A percentile compares a stretch with the other conserved stretches of the same genome.
phyloP scores from a whole-genome alignment of 768 basidiomycete species.

The Sporobolomyces phaffii region DNA sequence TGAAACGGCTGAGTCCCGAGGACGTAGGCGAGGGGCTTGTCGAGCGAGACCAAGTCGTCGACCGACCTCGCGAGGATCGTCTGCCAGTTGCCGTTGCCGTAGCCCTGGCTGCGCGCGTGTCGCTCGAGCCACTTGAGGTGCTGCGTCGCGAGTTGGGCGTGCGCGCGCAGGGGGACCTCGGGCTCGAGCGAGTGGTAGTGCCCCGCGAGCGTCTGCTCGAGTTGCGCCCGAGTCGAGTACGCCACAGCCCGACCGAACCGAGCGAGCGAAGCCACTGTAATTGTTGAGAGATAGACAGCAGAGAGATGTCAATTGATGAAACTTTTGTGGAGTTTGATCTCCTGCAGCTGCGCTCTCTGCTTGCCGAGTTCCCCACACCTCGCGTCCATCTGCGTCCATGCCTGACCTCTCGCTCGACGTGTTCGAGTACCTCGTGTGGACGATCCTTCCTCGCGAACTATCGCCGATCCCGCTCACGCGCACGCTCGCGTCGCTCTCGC shows the following conservation, averaged over 20 bases:
- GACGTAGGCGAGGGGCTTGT: slow-evolving; percentile 38
- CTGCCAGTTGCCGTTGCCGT: not conserved
- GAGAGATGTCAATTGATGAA: no score
- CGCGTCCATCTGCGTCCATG: no score
- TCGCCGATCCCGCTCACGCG: slow-evolving; percentile 6
- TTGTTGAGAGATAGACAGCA: no score
- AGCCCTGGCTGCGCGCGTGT: not conserved
- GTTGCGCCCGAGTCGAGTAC: no score
- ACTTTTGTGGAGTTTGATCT: no score
- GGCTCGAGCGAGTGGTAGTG: slow-evolving; percentile 6
- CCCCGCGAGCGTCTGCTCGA: not conserved
- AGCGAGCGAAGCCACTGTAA: no score
- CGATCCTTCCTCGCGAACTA: not conserved
- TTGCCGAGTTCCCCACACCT: no score
- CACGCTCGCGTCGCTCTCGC: slow-evolving; percentile 38
- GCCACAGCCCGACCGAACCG: no score
- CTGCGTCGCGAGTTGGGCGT: not conserved
- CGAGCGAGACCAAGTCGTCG: slow-evolving; percentile 12
- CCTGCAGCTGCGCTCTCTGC: no score
- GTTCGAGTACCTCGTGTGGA: not conserved
- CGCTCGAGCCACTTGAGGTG: slow-evolving; percentile 25
- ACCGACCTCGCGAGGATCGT: not conserved
- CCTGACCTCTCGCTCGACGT: not conserved
- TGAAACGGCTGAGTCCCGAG: slow-evolving; percentile 76
- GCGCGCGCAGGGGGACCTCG: not conserved